phyloP scores from a whole-genome alignment of 2,329 filamentous ascomycete species.

The Albifimbria verrucaria region DNA sequence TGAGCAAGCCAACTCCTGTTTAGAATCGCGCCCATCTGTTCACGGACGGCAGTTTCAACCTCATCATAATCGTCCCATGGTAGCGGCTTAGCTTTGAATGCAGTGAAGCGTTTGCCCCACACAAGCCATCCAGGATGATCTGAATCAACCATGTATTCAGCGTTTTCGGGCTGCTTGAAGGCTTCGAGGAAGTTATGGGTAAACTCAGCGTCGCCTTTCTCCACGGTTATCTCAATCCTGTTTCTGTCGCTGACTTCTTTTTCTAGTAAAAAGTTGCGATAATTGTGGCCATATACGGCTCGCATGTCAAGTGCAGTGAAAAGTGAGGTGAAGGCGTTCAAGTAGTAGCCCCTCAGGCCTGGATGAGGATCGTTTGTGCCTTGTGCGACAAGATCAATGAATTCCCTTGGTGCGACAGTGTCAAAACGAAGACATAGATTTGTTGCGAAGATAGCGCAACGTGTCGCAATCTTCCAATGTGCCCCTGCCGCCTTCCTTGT shows the following conservation, averaged over 20 bases:
- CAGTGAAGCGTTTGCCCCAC: slow-evolving; percentile 85
- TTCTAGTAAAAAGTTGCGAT: slow-evolving; percentile 80
- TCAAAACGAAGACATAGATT: slow-evolving; percentile 92
- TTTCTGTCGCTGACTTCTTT: slow-evolving; percentile 70
- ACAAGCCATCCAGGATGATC: slow-evolving; percentile 96
- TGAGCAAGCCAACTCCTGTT: slow-evolving; percentile 82
- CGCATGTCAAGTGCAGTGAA: slow-evolving; percentile 88
- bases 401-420: slow-evolving; percentile 73
- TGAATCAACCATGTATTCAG: slow-evolving; percentile 85
- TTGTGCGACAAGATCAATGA: slow-evolving; percentile 77
- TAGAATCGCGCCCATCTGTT: slow-evolving; percentile 76
- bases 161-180: slow-evolving; percentile 65
- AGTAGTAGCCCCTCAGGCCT: slow-evolving; percentile 75
- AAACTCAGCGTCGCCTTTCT: slow-evolving; percentile 72
- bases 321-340: slow-evolving; percentile 69
- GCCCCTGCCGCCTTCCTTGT: slow-evolving; percentile 72
- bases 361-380: slow-evolving; percentile 91
- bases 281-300: slow-evolving; percentile 80
- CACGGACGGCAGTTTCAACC: slow-evolving; percentile 68
- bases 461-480: slow-evolving; percentile 94
- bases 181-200: slow-evolving; percentile 73
- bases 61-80: slow-evolving; percentile 74
- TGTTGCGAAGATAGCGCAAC: slow-evolving; percentile 85
- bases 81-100: slow-evolving; percentile 67
- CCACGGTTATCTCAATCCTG: slow-evolving; percentile 70